phyloP scores from a whole-genome alignment of 2,329 filamentous ascomycete genomes.

The Pseudopyrenochaeta lycopersici region DNA sequence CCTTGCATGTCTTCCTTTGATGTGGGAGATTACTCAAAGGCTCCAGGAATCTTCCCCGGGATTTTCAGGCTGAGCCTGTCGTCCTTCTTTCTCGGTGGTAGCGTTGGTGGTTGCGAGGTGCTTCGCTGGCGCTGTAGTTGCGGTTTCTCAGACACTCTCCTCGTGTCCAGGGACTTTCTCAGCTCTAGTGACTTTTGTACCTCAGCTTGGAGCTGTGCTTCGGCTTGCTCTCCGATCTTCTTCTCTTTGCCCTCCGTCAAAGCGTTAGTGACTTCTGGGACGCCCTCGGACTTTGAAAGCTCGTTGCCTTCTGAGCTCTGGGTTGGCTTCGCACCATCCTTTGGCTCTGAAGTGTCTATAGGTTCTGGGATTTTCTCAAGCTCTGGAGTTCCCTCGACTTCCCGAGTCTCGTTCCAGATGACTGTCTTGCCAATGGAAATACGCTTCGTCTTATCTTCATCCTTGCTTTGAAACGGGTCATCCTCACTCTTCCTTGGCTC shows the following conservation, averaged over 20 bases:
- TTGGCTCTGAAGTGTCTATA: neutral
- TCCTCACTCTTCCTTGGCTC: constrained; percentile 37
- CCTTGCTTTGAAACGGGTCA: constrained; percentile 43
- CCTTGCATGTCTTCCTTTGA: too few species aligned
- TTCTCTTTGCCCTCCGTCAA: constrained; percentile 41
- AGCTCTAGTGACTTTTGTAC: constrained; percentile 34
- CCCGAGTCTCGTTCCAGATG: constrained; percentile 19
- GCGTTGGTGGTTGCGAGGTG: constrained; percentile 32
- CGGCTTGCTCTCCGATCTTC: constrained; percentile 45
- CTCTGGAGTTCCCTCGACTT: constrained; percentile 2
- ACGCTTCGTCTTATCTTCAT: constrained; percentile 38
- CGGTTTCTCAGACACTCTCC: constrained; percentile 12
- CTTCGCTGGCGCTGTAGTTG: constrained; percentile 32
- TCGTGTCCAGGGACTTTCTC: constrained; percentile 4
- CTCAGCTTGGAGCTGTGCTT: constrained; percentile 46
- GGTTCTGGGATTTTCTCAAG: constrained; percentile 1
- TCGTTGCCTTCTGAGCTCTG: neutral
- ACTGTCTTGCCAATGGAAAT: constrained; percentile 51
- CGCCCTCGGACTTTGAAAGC: too few species aligned
- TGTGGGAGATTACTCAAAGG: constrained; percentile 10
- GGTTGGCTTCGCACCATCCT: neutral
- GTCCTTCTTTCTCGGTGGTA: constrained; percentile 39
- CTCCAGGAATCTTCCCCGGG: constrained; percentile 34
- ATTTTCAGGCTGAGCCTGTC: constrained; percentile 47
- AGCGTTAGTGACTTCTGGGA: constrained; percentile 2